These are phyloP conservation scores for Ceratocystis harringtonii DNA, from an alignment of 2,329 filamentous ascomycete species.

Conservation along the genomic window DNA sequence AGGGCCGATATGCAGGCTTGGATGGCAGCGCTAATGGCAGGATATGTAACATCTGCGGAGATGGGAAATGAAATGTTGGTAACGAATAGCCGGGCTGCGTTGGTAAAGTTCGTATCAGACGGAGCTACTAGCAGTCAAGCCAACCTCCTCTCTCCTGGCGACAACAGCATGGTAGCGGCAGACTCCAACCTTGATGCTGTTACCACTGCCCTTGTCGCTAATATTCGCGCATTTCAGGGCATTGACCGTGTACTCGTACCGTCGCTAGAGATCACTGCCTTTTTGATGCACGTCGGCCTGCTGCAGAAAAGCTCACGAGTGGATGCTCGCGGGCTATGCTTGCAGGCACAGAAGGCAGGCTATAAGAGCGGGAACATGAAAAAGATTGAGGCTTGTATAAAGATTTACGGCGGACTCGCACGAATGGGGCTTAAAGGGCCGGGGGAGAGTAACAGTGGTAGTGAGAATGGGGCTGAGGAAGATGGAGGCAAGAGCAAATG, in stretches of 20 bases:
- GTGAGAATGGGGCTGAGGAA: background rate
- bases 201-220: conserved; percentile 38
- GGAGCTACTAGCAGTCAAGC: background rate
- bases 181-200: conserved; percentile 27
- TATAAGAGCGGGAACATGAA: conserved; percentile 71
- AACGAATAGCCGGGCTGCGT: conserved; percentile 49
- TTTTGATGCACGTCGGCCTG: conserved; percentile 52
- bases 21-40: conserved; percentile 44
- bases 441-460: background rate
- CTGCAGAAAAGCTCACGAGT: conserved; percentile 29
- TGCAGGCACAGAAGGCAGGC: conserved; percentile 59
- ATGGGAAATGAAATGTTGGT: conserved; percentile 64
- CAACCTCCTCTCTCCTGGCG: background rate
- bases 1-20: conserved; percentile 25
- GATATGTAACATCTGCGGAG: conserved; percentile 58
- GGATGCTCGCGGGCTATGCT: conserved; percentile 45
- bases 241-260: conserved; percentile 62
- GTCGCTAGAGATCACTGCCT: conserved; percentile 60
- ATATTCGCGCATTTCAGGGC: conserved; percentile 37
- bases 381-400: conserved; percentile 66
- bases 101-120: conserved; percentile 38
- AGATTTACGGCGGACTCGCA: conserved; percentile 60
- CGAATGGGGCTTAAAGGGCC: conserved; percentile 21
- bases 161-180: background rate
- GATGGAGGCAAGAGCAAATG: background rate